Percentiles rank a stretch among this genome's conserved stretches.
Evolutionary conservation across 2,329 filamentous ascomycete species (phyloP).

Genomic region (Phialocephala sp.): DNA sequence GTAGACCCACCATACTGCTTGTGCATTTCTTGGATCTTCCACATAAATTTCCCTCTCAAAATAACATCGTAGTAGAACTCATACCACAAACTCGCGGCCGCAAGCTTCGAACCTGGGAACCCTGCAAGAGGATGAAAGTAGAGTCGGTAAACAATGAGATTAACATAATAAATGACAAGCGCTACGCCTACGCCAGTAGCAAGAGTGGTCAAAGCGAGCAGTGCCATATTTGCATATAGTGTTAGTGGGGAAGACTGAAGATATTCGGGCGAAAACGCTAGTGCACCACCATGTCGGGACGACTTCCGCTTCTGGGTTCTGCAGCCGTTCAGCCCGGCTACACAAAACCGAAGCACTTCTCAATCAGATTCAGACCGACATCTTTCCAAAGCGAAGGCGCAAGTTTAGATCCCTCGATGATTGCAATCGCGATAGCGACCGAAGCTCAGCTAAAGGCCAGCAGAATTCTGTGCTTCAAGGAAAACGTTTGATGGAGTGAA

Average conservation of each 20-base stretch:
- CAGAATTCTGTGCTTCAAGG: too few relatives aligned
- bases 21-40: constrained; percentile 10
- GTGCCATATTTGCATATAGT: not conserved
- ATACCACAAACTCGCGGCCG: constrained; percentile 12
- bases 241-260: not conserved
- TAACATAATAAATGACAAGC: not conserved
- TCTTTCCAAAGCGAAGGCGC: too few relatives aligned
- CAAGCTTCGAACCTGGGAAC: not conserved
- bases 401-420: too few relatives aligned
- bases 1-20: not conserved
- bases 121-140: constrained; percentile 11
- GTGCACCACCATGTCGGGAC: not conserved
- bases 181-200: not conserved
- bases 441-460: too few relatives aligned
- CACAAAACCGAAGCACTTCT: too few relatives aligned
- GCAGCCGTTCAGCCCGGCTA: not conserved
- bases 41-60: constrained; percentile 11
- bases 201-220: constrained; percentile 4
- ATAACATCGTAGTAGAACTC: constrained; percentile 15
- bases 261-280: too few relatives aligned
- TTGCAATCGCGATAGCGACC: too few relatives aligned
- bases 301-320: not conserved
- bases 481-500: too few relatives aligned
- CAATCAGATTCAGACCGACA: too few relatives aligned
- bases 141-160: not conserved